Evolutionary conservation across 805 yeast genomes (phyloP), one percentile per base, ranked within the genome.

Genomic region (Suhomyces sp.): DNA sequence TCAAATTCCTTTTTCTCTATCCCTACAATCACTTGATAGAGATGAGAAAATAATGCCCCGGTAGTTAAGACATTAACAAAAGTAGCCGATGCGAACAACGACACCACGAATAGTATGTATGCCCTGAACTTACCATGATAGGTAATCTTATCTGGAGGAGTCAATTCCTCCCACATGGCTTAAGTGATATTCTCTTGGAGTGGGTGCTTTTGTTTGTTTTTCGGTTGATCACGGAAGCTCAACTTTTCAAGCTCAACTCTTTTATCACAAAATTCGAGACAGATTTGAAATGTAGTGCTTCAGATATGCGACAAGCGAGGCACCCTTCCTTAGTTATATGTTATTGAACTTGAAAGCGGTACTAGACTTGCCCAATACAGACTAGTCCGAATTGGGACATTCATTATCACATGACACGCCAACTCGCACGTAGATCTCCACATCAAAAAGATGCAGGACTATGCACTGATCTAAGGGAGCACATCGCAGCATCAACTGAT

Each of bases 41-140:
- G 46, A 48, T 73, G 77, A 50, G 66, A 65, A 37, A 69, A 53
- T 6, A 68, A 44, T 2, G 77, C 69, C 0, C 71, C 67, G 4
- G 55, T 33, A 9, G 57, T 51, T 43, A 75, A 54, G 6, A 58
- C 51, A 9, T 47, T 29, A 9, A 72, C 63, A 43, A 73, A 74
- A 17, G 62, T 43, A 33, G 62, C 56, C 21, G 77, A 68, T 8
- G 64, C 63, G 24, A 72, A 29, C 35, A 60, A 63, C 19, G 75
- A 67, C 12, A 59, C 25, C 6, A 63, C 22, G n/a, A 67, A 60
- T 27, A 60, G 55, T 21, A 60, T 45, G 44, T 58, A 58, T 40
- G 63, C 57, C 17, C 50, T 48, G 27, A 68, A 48, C 6, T 53
- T 46, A 13, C 63, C 57, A 52, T 69, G 71, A n/a, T 53, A 51